Conservation (phyloP, 2,329 filamentous ascomycete species). For the Xylaria sp. region DNA sequence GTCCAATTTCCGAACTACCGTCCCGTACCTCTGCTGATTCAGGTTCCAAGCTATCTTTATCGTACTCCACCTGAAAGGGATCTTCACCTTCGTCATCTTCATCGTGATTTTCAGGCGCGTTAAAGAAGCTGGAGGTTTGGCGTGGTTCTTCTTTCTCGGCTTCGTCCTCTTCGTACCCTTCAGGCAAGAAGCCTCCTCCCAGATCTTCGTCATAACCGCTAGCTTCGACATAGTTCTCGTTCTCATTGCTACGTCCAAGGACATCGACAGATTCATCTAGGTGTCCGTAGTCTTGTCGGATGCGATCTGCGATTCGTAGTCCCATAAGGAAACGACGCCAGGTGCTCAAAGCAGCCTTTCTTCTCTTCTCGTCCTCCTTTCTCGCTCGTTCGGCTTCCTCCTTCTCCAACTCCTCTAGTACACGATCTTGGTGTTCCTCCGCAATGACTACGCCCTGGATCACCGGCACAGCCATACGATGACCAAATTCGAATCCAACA, state of each 20-base stretch:
- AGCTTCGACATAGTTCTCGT: conserved; percentile 1
- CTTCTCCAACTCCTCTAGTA: conserved; percentile 79
- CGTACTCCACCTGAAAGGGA: conserved; percentile 40
- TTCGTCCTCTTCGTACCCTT: conserved; percentile 38
- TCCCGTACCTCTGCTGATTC: conserved; percentile 13
- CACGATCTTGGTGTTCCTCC: conserved; percentile 73
- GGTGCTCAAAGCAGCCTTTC: conserved; percentile 71
- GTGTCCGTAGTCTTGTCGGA: conserved; percentile 77
- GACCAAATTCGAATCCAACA: conserved; percentile 94
- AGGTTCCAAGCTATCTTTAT: conserved; percentile 20
- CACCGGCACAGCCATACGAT: conserved; percentile 90
- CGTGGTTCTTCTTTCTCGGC: conserved; percentile 22
- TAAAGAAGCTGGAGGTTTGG: conserved; percentile 37
- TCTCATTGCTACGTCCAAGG: conserved; percentile 54
- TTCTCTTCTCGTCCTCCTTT: conserved; percentile 83
- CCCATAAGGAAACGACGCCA: conserved; percentile 92
- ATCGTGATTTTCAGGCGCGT: conserved; percentile 27
- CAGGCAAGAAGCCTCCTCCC: conserved; percentile 65
- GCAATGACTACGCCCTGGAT: conserved; percentile 90
- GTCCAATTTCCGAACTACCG: conserved; percentile 9
- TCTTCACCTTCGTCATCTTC: conserved; percentile 36
- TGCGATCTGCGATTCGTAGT: conserved; percentile 78
- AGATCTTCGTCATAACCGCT: conserved; percentile 49
- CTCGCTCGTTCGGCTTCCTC: conserved; percentile 76
- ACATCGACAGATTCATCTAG: conserved; percentile 58